Conservation (phyloP, 2,329 filamentous ascomycete genomes). For the Fusarium equiseti region DNA sequence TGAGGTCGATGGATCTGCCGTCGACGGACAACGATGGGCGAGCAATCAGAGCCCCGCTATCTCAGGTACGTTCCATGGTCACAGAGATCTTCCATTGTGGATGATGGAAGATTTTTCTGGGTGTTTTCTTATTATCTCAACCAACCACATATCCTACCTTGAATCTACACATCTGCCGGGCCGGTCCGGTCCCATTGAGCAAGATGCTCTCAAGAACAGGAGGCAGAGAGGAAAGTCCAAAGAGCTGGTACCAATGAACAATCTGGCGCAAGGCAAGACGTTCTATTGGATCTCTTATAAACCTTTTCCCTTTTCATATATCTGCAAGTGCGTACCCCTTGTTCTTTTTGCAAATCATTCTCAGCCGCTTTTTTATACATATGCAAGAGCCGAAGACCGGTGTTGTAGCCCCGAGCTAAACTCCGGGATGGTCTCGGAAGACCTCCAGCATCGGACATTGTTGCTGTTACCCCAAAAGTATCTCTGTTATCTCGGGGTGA, state of each 20-base stretch:
- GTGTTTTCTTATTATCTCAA: slow-evolving; percentile 11
- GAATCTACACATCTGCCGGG: slow-evolving; percentile 36
- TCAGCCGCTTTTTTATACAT: slow-evolving; percentile 15
- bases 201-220: slow-evolving; percentile 23
- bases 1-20: slow-evolving; percentile 6
- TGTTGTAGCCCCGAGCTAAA: slow-evolving; percentile 26
- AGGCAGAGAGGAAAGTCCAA: slow-evolving; percentile 14
- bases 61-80: slow-evolving; percentile 41
- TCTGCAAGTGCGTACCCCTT: slow-evolving; percentile 19
- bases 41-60: slow-evolving; percentile 34
- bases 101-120: slow-evolving; percentile 32
- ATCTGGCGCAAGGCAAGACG: slow-evolving; percentile 29
- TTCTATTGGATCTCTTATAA: slow-evolving; percentile 42
- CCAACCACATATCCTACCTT: slow-evolving; percentile 21
- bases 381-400: slow-evolving; percentile 27
- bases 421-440: slow-evolving; percentile 32
- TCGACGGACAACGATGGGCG: slow-evolving; percentile 32
- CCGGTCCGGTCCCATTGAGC: slow-evolving; percentile 45
- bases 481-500: slow-evolving; percentile 3
- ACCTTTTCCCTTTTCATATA: slow-evolving; percentile 7
- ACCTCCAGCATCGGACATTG: background rate
- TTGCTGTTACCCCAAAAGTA: background rate
- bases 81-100: slow-evolving; percentile 26
- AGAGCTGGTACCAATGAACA: slow-evolving; percentile 17
- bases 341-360: slow-evolving; percentile 20